Percentiles rank a stretch among this genome's conserved stretches.
These are phyloP conservation scores for Coemansia sp. DNA, from an alignment of 192 early-diverging fungal species.

Conservation along the genomic window DNA sequence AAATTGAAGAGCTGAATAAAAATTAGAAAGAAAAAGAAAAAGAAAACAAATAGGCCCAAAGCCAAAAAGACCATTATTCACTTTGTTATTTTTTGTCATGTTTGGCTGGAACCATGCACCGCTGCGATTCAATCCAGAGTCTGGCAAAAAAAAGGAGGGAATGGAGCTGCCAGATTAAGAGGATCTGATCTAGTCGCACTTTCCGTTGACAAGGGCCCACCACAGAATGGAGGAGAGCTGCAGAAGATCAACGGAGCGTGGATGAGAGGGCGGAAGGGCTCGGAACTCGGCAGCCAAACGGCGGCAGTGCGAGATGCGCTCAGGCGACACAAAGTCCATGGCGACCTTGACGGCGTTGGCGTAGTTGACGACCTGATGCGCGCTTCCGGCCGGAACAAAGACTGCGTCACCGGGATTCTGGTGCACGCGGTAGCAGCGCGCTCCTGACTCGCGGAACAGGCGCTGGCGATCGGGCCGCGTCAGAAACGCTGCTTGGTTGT, in stretches of 20 bases:
- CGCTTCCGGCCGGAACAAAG: conserved; percentile 75
- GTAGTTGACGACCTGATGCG: conserved; percentile 74
- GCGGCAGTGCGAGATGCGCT: conserved; percentile 55
- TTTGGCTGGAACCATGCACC: too few relatives aligned
- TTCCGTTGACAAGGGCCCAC: conserved; percentile 23
- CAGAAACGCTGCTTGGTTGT: conserved; percentile 69
- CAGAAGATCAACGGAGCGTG: conserved; percentile 54
- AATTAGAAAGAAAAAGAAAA: conserved; percentile 9
- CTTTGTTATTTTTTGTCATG: too few relatives aligned
- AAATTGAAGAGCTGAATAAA: neutral
- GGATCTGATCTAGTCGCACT: neutral
- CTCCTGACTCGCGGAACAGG: conserved; percentile 44
- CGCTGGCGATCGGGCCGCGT: conserved; percentile 38
- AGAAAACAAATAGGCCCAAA: neutral
- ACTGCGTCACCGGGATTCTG: conserved; percentile 75
- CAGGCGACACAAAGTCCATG: conserved; percentile 70
- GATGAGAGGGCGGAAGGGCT: conserved; percentile 29
- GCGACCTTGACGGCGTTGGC: conserved; percentile 67
- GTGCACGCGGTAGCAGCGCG: conserved; percentile 58
- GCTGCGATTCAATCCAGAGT: neutral
- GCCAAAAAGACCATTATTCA: neutral
- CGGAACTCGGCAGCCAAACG: conserved; percentile 58
- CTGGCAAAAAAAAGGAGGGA: neutral
- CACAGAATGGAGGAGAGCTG: conserved; percentile 56
- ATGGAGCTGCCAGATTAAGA: neutral